A percentile compares a stretch with the other conserved stretches of the same genome.
Evolutionary conservation across 2,329 filamentous ascomycete species (phyloP).

Genomic region (Xylaria sp.): DNA sequence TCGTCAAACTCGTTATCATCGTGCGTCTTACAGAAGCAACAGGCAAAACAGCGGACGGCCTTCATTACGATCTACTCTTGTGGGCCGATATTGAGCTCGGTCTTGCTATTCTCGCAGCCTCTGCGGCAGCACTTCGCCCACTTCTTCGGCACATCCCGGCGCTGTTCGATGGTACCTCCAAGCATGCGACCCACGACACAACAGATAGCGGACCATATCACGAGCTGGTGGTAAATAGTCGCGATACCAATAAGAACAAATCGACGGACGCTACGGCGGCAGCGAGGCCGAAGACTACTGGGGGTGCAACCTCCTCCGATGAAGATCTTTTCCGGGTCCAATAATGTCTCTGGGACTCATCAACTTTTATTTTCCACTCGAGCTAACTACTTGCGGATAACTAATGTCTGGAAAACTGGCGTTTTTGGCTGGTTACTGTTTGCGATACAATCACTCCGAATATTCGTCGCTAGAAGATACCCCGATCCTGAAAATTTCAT

Average conservation of each 20-base stretch:
- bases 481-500: neutral
- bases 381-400: conserved; percentile 21
- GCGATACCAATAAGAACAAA: conserved; percentile 11
- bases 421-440: neutral
- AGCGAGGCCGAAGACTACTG: conserved; percentile 1
- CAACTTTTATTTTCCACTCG: conserved; percentile 1
- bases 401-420: conserved; percentile 7
- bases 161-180: conserved; percentile 25
- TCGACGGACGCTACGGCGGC: neutral
- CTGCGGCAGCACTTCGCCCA: conserved; percentile 47
- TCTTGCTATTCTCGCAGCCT: conserved; percentile 47
- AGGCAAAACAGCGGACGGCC: conserved; percentile 36
- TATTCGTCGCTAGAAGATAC: neutral
- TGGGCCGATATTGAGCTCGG: conserved; percentile 50
- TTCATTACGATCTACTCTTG: conserved; percentile 48
- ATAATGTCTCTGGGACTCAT: conserved; percentile 4
- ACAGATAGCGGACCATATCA: conserved; percentile 33
- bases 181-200: conserved; percentile 11
- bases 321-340: conserved; percentile 32
- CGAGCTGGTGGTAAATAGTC: conserved; percentile 30
- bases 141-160: conserved; percentile 44
- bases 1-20: conserved; percentile 49
- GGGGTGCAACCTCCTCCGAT: conserved; percentile 20
- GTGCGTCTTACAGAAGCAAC: conserved; percentile 41
- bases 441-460: neutral